Base-by-base conservation (phyloP, 2,329 filamentous ascomycete species). In the Apiospora sp. region DNA sequence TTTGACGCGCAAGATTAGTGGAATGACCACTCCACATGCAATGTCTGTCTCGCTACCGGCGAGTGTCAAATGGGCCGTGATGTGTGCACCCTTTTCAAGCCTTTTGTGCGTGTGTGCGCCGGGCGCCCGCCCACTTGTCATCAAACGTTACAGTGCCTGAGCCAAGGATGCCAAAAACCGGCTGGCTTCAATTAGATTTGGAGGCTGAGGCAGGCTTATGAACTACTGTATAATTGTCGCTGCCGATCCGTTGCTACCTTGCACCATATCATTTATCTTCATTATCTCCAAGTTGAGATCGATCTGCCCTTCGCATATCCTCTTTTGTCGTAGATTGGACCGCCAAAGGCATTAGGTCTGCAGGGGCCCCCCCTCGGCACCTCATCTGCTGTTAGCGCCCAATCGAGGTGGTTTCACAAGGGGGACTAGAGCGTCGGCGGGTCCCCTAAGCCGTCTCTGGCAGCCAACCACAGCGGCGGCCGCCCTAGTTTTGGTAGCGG, bases 1-100 rank as follows among this genome's bases (percentile, higher is more conserved):
- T 41, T 64, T 41, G 58, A 41, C 34, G 34, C 58, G 58, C 58
- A 64, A 64, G 58, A 64, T 64, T 64, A 41, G 58, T 64, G 58
- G 58, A 13, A n/a, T n/a, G 34, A 14, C 4, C 19, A 41, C 34
- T 34, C 58, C 58, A 64, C 58, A 22, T n/a, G 7, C 34, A 64
- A 64, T 64, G 58, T 27, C 51, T 58, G 51, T n/a, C 37, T 41
- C 37, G 37, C 37, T 41, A 41, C 37, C 58, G 34, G 13, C 58
- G 22, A 51, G 54, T 10, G 30, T 61, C 13, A 30, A 22, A n/a
- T 34, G 30, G 8, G 8, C 10, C 37, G 37, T 10, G 37, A 41
- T 41, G 37, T 5, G 37, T 41, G 37, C 37, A 41, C 37, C 37
- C 37, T 41, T 41, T 41, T 41, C 37, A 41, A 10, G 37, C 37